Conservation (phyloP, 108 stramenopile species). For the Cyclotella kingstonii region DNA sequence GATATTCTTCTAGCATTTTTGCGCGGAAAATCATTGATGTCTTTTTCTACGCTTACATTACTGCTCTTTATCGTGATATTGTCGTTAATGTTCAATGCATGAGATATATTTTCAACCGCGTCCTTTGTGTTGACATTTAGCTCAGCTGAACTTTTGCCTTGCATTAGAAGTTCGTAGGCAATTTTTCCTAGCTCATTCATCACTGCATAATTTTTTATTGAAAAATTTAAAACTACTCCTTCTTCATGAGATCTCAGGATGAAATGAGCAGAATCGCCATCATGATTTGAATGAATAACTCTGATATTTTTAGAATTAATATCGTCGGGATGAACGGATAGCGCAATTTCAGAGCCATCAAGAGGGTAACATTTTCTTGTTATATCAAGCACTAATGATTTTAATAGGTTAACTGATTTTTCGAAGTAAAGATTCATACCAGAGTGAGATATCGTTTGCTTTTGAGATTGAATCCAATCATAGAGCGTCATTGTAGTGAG, state of each 20-base stretch:
- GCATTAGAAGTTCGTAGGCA: slow-evolving; percentile 8
- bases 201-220: slow-evolving; percentile 1
- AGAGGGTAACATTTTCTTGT: too few species aligned
- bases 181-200: slow-evolving; percentile 12
- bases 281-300: not conserved
- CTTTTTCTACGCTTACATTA: not conserved
- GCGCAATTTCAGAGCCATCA: not conserved
- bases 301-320: slow-evolving; percentile 7
- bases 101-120: not conserved
- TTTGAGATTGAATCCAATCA: not conserved
- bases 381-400: not conserved
- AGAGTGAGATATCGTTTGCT: not conserved
- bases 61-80: too few species aligned
- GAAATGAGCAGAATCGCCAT: not conserved
- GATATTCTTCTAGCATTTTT: slow-evolving; percentile 3
- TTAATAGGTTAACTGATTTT: not conserved
- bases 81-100: not conserved
- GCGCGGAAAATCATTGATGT: not conserved
- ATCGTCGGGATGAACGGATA: not conserved
- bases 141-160: not conserved
- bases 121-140: not conserved
- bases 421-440: not conserved
- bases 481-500: not conserved
- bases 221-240: not conserved
- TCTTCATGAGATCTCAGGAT: not conserved